Conservation (phyloP, 306 rosid species). For the Quercus glauca region DNA sequence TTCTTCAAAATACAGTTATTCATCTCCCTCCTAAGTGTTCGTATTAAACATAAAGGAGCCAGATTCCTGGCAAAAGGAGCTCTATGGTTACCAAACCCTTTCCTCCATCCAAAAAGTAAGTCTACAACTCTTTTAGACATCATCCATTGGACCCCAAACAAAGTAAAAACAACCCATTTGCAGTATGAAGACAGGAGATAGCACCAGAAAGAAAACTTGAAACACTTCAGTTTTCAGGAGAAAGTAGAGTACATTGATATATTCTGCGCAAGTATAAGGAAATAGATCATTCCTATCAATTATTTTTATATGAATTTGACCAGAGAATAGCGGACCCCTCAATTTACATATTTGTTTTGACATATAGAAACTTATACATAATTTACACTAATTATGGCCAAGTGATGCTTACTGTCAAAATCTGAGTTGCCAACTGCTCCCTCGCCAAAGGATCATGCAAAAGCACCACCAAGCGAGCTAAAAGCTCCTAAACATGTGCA, state of each 20-base stretch:
- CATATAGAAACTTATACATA: background rate
- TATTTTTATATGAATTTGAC: background rate
- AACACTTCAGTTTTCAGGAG: background rate
- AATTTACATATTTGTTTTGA: background rate
- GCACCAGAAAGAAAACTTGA: background rate
- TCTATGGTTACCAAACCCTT: too few relatives aligned
- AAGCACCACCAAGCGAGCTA: conserved; percentile 91
- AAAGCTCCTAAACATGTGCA: conserved; percentile 66
- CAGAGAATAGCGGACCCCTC: background rate
- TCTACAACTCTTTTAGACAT: too few relatives aligned
- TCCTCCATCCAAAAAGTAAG: too few relatives aligned
- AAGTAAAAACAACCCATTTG: background rate
- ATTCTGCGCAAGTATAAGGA: background rate
- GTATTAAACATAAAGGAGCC: too few relatives aligned
- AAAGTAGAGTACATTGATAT: conserved; percentile 10
- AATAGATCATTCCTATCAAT: background rate
- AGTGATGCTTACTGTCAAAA: conserved; percentile 66
- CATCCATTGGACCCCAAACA: background rate
- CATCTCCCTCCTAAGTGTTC: too few relatives aligned
- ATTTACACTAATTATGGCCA: background rate
- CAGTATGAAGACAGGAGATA: conserved; percentile 8
- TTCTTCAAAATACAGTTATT: too few relatives aligned
- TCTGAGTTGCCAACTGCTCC: conserved; percentile 87
- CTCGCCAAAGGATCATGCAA: conserved; percentile 89
- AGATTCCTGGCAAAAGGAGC: too few relatives aligned